Evolutionary conservation across 2,329 filamentous ascomycete species (phyloP), one percentile per base, ranked within the genome.

Genomic region (Botrytis porri): DNA sequence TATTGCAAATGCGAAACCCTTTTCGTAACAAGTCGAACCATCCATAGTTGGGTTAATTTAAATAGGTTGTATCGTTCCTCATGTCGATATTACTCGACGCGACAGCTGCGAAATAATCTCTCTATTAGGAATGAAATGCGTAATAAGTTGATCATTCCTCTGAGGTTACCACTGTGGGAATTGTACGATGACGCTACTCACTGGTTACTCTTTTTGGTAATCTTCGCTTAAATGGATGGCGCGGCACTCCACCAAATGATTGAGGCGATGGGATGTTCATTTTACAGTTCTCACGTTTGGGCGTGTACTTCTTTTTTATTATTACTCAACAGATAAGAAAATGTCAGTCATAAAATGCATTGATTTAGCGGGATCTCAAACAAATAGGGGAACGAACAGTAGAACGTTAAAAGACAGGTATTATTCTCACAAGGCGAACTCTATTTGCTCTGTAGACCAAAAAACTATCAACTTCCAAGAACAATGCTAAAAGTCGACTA

Each of bases 291-390:
- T n/a, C 25, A n/a, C 14, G 25, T n/a, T 54, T 54, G 48, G 8
- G 48, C 4, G 3, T 3, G 7, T 1, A 16, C 6, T 7, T n/a
- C 6, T n/a, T n/a, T n/a, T n/a, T n/a, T n/a, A n/a, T n/a, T n/a
- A n/a, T n/a, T n/a, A n/a, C n/a, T n/a, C n/a, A n/a, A n/a, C n/a
- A n/a, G n/a, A n/a, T n/a, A n/a, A n/a, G n/a, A n/a, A n/a, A n/a
- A n/a, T n/a, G n/a, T n/a, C n/a, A n/a, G n/a, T n/a, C n/a, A n/a
- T n/a, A n/a, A n/a, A n/a, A n/a, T n/a, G n/a, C n/a, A n/a, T n/a
- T n/a, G n/a, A n/a, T n/a, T n/a, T n/a, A n/a, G n/a, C n/a, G n/a
- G n/a, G 3, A 29, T 39, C 4, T 67, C 9, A 41, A 57, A 1
- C 18, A 3, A 18, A 57, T 18, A 4, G 51, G 6, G n/a, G 8